phyloP scores from a whole-genome alignment of 805 yeast genomes.

The Candida gorgasii region DNA sequence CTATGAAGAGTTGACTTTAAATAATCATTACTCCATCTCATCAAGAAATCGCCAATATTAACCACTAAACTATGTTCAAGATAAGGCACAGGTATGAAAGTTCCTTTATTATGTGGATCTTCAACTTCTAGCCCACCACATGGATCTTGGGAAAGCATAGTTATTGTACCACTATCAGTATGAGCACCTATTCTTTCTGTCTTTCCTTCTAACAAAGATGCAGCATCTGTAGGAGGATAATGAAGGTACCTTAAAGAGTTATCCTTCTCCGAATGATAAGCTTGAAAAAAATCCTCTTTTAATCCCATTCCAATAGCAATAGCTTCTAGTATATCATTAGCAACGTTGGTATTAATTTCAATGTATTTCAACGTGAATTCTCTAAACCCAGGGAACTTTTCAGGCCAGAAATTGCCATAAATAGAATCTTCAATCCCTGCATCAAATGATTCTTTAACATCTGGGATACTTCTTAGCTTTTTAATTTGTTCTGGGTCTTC shows the following conservation, averaged over 20 bases:
- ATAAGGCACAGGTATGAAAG: conserved; percentile 34
- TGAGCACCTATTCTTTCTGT: conserved; percentile 27
- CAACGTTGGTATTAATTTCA: conserved; percentile 17
- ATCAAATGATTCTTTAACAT: conserved; percentile 34
- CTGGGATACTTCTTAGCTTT: conserved; percentile 23
- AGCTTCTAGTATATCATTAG: conserved; percentile 19
- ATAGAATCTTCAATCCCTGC: conserved; percentile 14
- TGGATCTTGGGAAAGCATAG: conserved; percentile 29
- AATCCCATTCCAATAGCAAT: conserved; percentile 21
- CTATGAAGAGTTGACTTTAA: conserved; percentile 42
- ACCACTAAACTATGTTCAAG: conserved; percentile 34
- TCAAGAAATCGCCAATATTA: conserved; percentile 40
- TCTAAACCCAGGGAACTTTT: conserved; percentile 24
- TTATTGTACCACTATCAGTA: conserved; percentile 26
- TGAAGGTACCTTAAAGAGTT: conserved; percentile 19
- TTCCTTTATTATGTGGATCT: conserved; percentile 23
- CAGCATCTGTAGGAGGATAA: conserved; percentile 22
- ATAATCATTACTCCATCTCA: conserved; percentile 38
- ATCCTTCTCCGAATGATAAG: conserved; percentile 20
- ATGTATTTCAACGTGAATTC: conserved; percentile 19
- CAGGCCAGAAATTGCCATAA: conserved; percentile 28
- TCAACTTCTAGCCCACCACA: conserved; percentile 42
- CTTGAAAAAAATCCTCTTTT: conserved; percentile 14
- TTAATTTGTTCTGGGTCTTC: conserved; percentile 26
- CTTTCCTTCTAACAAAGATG: conserved; percentile 16